Evolutionary conservation across 768 basidiomycete genomes (phyloP), one percentile per base, ranked within the genome.

Genomic region (Nidularia sp.): DNA sequence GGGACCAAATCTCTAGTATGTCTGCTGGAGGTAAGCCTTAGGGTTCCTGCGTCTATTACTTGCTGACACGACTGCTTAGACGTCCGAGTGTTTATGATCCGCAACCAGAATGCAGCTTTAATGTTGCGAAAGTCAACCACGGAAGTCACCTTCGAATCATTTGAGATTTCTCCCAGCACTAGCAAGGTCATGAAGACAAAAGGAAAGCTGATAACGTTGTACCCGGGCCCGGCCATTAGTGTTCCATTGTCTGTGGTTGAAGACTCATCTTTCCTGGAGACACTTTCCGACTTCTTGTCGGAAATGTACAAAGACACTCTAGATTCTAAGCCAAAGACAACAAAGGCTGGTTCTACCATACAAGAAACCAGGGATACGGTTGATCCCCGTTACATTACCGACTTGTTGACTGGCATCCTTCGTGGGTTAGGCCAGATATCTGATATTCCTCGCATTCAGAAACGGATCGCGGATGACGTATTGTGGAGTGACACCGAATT

Each of bases 401-500:
- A 78, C 48, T 59, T 81, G 4, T 65, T 83, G 6, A 69, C 69
- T 4, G 73, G 73, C n/a, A 77, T 83, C 54, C 63, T 80, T 15
- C 67, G 70, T 10, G 72, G 70, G 6, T 58, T 72, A 8, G 72
- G 71, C 2, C 57, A 65, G 9, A 62, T 58, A 50, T 62, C 57
- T 3, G 49, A 64, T 7, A 54, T 69, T 10, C 35, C 52, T 34
- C 59, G 65, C 36, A 67, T 75, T 15, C 55, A 50, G 9, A 82
- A 82, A 57, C 73, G 75, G 6, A 64, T 79, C 0, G 66, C 65
- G 5, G 79, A 81, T 48, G 75, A 81, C 22, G 72, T 79, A 2
- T 62, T 76, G 22, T 76, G 76, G 73, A 39, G 66, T 3, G 52
- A 64, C 18, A 63, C 72, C 2, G 48, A 55, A 32, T 62, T 68